Evolutionary conservation across 352 stramenopile species (phyloP), one percentile per base, ranked within the genome.

Genomic region (Halophytophthora batemanensis): DNA sequence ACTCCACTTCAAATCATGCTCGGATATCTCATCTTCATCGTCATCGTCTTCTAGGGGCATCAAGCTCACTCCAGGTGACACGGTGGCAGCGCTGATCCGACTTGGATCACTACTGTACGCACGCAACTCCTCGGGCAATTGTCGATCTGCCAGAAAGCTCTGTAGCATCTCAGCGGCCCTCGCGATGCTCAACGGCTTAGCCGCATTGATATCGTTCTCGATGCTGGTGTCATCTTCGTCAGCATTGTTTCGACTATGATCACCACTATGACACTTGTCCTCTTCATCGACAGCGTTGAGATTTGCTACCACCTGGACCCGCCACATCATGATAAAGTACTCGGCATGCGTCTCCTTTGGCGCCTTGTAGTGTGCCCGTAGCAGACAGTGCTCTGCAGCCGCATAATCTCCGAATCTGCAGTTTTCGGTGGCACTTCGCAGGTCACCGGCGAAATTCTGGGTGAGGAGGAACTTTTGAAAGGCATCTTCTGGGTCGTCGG

Each of bases 361-460:
- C 8, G 70, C 79, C 37, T 76, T 74, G 67, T 84, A 84, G 37
- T 84, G 70, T 1, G 67, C 73, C 3, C 73, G 66, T 21, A 84
- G 61, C 15, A 84, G 46, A 22, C 31, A 68, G 2, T 58, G 44
- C 1, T 51, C 51, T 3, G 72, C 64, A 18, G 54, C 50, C 11
- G 70, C 52, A 28, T 60, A 70, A 12, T 77, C 50, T 37, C 22
- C 46, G 1, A 14, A 10, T 11, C 10, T 7, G 28, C 46, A 45
- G 35, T 29, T 17, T 13, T 39, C 17, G 12, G 17, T 45, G 2
- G 46, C 46, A 10, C 21, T 11, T 1, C 31, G 23, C 2, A 77
- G 11, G 22, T 74, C 66, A 2, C 39, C 29, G 1, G 17, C 44
- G 19, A 73, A 65, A 5, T 40, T 22, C 19, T 59, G 49, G 1